Evolutionary conservation across 2,329 filamentous ascomycete genomes (phyloP), one percentile per base, ranked within the genome.

Genomic region (Exophiala calicioides): DNA sequence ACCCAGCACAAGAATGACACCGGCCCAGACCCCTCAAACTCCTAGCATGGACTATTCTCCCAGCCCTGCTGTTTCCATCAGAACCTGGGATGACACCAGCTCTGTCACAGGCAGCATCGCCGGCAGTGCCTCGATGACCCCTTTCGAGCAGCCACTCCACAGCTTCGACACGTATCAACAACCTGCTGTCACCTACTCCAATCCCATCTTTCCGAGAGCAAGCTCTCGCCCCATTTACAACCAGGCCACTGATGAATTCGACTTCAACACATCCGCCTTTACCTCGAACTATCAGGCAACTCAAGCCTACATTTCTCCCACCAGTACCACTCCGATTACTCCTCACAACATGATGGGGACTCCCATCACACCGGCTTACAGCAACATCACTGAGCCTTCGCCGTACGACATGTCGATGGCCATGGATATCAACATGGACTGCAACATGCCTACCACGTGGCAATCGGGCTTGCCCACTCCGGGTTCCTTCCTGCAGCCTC

Each of bases 21-120:
- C 52, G 56, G 73, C 54, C 67, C 77, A 58, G 76, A 81, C 53
- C 18, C 82, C 84, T 26, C 74, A 77, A 55, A 77, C 84, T 8
- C 78, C 78, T 45, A 78, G 77, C 59, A 70, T 85, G 1, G 55
- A 53, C 21, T 59, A 53, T 35, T 47, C 47, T 35, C 42, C 57
- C 10, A 55, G 44, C 35, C 53, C 50, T 18, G 55, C 54, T 18
- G 46, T 52, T 7, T 53, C 47, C n/a, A 24, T 63, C 58, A 48
- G 70, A 62, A 52, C 37, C 16, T 57, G 47, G 53, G 55, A 58
- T 24, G 50, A 55, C 20, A 43, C 41, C 5, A 52, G 49, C 37
- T 56, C 57, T 23, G 24, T 53, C 30, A 41, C 53, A 15, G 51
- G 47, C 10, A 65, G 64, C 2, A 48, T 44, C 29, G 40, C 27